Conservation (phyloP, 371 early-diverging fungal species). For the Syncephalastrum monosporum region DNA sequence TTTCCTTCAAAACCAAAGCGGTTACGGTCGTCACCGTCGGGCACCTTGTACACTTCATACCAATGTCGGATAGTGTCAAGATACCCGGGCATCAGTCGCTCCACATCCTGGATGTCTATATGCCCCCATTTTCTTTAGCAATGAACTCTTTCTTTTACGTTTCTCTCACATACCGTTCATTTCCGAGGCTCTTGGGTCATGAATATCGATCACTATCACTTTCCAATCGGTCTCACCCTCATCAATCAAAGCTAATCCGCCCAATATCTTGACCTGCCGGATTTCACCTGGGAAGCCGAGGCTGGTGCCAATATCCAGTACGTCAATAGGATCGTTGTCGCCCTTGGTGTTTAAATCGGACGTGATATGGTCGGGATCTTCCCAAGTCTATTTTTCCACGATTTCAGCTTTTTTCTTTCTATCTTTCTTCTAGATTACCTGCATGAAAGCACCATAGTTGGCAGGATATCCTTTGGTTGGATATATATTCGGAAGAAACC, state of each 20-base stretch:
- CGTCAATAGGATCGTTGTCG: conserved; percentile 93
- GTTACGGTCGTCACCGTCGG: conserved; percentile 89
- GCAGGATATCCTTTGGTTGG: conserved; percentile 92
- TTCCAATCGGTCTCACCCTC: conserved; percentile 96
- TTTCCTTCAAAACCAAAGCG: conserved; percentile 89
- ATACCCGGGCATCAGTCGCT: conserved; percentile 82
- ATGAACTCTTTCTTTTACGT: background rate
- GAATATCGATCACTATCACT: conserved; percentile 82
- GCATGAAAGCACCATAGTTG: conserved; percentile 93
- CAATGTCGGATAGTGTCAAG: conserved; percentile 80
- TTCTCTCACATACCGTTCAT: conserved; percentile 49
- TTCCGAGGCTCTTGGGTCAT: conserved; percentile 78
- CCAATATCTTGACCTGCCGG: conserved; percentile 89
- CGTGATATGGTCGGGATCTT: conserved; percentile 77
- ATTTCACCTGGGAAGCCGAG: conserved; percentile 4
- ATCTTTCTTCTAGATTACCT: conserved; percentile 11
- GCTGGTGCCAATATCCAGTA: conserved; percentile 56
- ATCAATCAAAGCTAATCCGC: conserved; percentile 86
- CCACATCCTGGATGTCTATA: conserved; percentile 84
- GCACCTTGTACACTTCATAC: conserved; percentile 93
- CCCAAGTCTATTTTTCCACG: conserved; percentile 71
- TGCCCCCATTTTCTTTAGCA: no score
- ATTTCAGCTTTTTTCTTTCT: no score
- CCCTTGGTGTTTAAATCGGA: conserved; percentile 70
- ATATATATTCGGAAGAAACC: conserved; percentile 88